These are phyloP conservation scores for Metschnikowia borealis DNA, from an alignment of 805 yeast genomes.

Conservation along the genomic window DNA sequence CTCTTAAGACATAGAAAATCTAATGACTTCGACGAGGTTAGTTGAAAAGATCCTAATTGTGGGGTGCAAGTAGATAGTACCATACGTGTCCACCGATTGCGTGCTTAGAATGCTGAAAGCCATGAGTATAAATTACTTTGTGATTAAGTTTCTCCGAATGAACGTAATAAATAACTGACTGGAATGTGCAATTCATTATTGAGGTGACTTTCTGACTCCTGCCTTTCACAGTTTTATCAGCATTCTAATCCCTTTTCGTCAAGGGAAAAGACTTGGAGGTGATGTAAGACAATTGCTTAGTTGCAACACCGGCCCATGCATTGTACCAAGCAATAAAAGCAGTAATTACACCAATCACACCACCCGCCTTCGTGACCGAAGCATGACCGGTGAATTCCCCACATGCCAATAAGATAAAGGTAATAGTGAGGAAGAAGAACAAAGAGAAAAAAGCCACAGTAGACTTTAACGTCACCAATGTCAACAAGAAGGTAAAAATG, in stretches of 20 bases:
- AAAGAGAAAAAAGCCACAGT: slow-evolving; percentile 48
- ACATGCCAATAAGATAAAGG: slow-evolving; percentile 48
- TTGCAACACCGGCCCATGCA: slow-evolving; percentile 19
- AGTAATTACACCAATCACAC: slow-evolving; percentile 14
- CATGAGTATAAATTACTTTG: background rate
- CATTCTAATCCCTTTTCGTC: background rate
- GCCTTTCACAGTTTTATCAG: background rate
- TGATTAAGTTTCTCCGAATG: background rate
- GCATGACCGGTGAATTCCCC: slow-evolving; percentile 43
- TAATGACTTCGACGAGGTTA: too few relatives aligned
- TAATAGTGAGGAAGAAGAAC: slow-evolving; percentile 49
- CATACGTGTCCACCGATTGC: background rate
- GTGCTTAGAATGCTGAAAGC: background rate
- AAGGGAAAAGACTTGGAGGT: slow-evolving; percentile 5
- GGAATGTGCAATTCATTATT: background rate
- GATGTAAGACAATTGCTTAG: slow-evolving; percentile 14
- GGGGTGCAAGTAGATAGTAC: background rate
- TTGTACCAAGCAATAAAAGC: slow-evolving; percentile 17
- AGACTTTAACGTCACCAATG: slow-evolving; percentile 51
- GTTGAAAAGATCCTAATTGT: background rate
- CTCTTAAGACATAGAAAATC: too few relatives aligned
- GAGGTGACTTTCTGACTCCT: background rate
- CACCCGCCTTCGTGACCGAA: slow-evolving; percentile 14
- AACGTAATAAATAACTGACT: background rate
- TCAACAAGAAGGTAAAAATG: slow-evolving; percentile 56